These are phyloP conservation scores for Sporothrix sp. DNA, from an alignment of 2,329 filamentous ascomycete species.

Conservation along the genomic window DNA sequence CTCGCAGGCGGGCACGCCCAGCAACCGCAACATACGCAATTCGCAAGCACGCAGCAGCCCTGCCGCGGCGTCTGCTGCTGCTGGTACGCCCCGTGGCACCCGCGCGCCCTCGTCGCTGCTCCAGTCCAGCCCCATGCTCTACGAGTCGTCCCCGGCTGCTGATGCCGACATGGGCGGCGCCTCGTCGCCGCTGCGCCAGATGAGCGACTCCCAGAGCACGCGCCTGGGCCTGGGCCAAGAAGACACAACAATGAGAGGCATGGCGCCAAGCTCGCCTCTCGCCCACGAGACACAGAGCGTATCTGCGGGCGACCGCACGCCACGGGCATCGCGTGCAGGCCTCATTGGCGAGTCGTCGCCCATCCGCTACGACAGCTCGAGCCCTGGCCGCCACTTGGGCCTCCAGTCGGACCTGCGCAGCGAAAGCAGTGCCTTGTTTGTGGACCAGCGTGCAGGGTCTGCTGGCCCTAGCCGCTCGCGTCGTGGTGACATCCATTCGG, in stretches of 20 bases:
- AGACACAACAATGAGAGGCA: slow-evolving; percentile 20
- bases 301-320: slow-evolving; percentile 54
- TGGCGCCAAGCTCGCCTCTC: slow-evolving; percentile 48
- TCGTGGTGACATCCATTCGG: slow-evolving; percentile 73
- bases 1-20: slow-evolving; percentile 43
- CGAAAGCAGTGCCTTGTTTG: slow-evolving; percentile 80
- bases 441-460: slow-evolving; percentile 50
- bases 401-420: slow-evolving; percentile 62
- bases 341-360: slow-evolving; percentile 60
- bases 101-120: slow-evolving; percentile 33
- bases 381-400: slow-evolving; percentile 54
- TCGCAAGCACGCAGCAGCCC: slow-evolving; percentile 26
- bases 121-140: slow-evolving; percentile 75
- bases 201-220: slow-evolving; percentile 48
- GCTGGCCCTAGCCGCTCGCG: slow-evolving; percentile 52
- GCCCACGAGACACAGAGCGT: slow-evolving; percentile 46
- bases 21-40: slow-evolving; percentile 22
- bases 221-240: slow-evolving; percentile 13
- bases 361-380: slow-evolving; percentile 86
- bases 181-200: slow-evolving; percentile 48
- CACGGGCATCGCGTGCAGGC: slow-evolving; percentile 51
- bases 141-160: slow-evolving; percentile 39
- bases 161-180: slow-evolving; percentile 13
- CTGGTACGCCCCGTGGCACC: not conserved
- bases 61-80: slow-evolving; percentile 19